phyloP scores from a whole-genome alignment of 2,329 filamentous ascomycete genomes.

The Fusarium sarcochroum region DNA sequence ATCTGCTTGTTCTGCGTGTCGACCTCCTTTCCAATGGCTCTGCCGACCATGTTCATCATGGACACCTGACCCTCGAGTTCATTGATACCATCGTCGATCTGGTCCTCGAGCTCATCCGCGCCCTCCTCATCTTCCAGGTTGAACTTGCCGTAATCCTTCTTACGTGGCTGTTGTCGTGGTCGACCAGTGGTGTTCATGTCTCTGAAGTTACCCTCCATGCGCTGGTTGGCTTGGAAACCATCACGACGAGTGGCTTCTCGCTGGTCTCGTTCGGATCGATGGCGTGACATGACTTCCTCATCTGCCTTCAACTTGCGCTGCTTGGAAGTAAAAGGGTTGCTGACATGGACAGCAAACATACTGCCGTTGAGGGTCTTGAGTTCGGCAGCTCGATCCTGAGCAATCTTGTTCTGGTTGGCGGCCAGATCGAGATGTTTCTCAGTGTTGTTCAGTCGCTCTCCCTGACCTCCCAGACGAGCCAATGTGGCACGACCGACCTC shows the following conservation, averaged over 20 bases:
- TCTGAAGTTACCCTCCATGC: conserved; percentile 66
- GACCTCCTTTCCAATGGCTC: conserved; percentile 81
- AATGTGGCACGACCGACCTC: conserved; percentile 78
- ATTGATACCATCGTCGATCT: conserved; percentile 71
- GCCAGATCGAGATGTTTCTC: conserved; percentile 87
- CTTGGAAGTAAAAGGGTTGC: conserved; percentile 82
- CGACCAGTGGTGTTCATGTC: conserved; percentile 54
- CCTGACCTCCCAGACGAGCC: conserved; percentile 81
- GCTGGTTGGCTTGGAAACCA: conserved; percentile 65
- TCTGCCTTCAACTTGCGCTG: conserved; percentile 75
- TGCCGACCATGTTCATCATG: conserved; percentile 79
- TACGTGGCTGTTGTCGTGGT: conserved; percentile 52
- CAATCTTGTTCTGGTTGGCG: conserved; percentile 79
- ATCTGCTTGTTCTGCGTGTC: conserved; percentile 82
- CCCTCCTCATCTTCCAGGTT: conserved; percentile 81
- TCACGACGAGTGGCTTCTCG: conserved; percentile 72
- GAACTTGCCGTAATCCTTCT: conserved; percentile 72
- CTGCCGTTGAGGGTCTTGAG: conserved; percentile 87
- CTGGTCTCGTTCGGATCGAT: conserved; percentile 75
- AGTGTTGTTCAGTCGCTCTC: conserved; percentile 84
- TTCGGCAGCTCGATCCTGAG: conserved; percentile 85
- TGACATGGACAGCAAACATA: conserved; percentile 90
- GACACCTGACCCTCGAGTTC: conserved; percentile 79
- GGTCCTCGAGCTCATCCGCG: conserved; percentile 60
- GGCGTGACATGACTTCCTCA: conserved; percentile 76